These are phyloP conservation scores for Phoma sp. DNA, from an alignment of 2,329 filamentous ascomycete genomes.

Conservation along the genomic window DNA sequence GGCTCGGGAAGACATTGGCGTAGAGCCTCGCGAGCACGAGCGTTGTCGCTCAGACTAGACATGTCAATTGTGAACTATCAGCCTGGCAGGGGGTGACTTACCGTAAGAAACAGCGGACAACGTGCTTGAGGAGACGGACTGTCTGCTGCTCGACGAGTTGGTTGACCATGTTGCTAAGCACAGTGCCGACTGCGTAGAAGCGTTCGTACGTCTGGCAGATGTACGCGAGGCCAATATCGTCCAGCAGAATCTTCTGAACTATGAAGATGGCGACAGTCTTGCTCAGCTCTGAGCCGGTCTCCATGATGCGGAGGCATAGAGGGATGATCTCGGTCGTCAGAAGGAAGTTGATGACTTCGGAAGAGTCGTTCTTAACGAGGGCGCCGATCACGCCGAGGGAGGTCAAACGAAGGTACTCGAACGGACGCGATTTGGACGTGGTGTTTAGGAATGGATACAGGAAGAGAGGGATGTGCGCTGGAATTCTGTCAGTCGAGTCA, in stretches of 20 bases:
- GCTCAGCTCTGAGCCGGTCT: constrained; percentile 96
- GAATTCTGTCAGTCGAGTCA: constrained; percentile 20
- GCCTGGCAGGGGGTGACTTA: constrained; percentile 53
- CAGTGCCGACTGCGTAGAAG: constrained; percentile 97
- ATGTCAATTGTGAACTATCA: constrained; percentile 22
- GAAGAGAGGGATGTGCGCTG: constrained; percentile 96
- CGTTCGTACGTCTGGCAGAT: constrained; percentile 99
- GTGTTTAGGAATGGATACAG: constrained; percentile 99
- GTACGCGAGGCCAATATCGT: constrained; percentile 95
- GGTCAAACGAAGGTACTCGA: constrained; percentile 95
- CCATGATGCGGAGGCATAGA: constrained; percentile 97
- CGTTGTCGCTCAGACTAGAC: constrained; percentile 89
- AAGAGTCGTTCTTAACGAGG: constrained; percentile 97
- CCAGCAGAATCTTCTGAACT: constrained; percentile 96
- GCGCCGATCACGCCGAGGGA: constrained; percentile 96
- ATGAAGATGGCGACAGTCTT: constrained; percentile 99
- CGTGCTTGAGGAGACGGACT: constrained; percentile 92
- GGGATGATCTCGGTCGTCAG: constrained; percentile 98
- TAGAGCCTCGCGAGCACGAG: constrained; percentile 90
- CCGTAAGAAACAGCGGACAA: constrained; percentile 95
- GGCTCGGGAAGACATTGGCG: constrained; percentile 96
- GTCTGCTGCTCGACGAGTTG: constrained; percentile 98
- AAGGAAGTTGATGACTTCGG: constrained; percentile 98
- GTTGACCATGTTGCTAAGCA: constrained; percentile 97
- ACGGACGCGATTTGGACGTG: constrained; percentile 95